phyloP scores from a whole-genome alignment of 208 protist species.

The Trypanosoma cruzi region DNA sequence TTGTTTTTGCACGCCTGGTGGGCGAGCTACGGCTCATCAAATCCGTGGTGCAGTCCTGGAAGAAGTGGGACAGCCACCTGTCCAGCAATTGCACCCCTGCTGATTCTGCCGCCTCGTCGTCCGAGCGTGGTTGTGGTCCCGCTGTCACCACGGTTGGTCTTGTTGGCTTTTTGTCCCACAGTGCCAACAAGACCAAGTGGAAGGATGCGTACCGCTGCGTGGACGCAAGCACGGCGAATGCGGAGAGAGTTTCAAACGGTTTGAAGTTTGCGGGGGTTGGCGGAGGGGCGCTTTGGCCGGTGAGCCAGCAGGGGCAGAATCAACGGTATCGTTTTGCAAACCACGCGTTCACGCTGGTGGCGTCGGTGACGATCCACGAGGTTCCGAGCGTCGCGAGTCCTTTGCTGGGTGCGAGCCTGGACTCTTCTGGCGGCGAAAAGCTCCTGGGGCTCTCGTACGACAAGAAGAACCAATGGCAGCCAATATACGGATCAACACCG shows the following conservation, averaged over 20 bases:
- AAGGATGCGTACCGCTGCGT: constrained; percentile 17
- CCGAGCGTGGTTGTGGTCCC: too few relatives aligned
- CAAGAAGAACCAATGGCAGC: neutral
- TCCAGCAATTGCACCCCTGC: neutral
- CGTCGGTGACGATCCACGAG: constrained; percentile 17
- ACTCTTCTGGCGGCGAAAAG: neutral
- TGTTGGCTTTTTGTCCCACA: too few relatives aligned
- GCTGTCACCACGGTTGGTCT: too few relatives aligned
- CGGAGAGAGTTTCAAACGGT: neutral
- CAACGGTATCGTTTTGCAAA: constrained; percentile 18
- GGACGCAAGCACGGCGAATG: neutral
- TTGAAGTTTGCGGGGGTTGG: constrained; percentile 5
- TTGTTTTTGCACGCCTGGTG: too few relatives aligned
- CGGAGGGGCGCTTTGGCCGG: constrained; percentile 18
- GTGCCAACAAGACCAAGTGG: too few relatives aligned
- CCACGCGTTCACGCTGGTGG: constrained; percentile 12
- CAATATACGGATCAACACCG: neutral
- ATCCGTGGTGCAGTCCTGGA: constrained; percentile 16
- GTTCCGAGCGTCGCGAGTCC: neutral
- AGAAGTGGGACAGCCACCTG: neutral
- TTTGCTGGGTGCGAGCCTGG: constrained; percentile 4
- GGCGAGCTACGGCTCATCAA: constrained; percentile 14
- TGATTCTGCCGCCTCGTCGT: too few relatives aligned
- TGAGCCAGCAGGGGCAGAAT: constrained; percentile 16
- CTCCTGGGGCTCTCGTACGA: constrained; percentile 11